Conservation (phyloP, 1,284 basidiomycete genomes). For the Sparassis latifolia region DNA sequence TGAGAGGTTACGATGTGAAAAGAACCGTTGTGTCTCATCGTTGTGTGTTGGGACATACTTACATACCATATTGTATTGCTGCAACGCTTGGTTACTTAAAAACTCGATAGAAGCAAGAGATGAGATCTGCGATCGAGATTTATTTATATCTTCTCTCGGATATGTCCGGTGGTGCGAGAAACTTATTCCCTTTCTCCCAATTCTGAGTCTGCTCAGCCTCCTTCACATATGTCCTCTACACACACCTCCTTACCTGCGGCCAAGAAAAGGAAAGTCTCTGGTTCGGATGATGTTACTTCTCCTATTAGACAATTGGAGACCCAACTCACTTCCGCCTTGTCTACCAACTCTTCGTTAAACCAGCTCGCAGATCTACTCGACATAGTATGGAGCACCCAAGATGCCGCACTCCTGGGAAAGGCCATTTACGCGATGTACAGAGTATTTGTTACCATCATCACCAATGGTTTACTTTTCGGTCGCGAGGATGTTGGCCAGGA, state of each 20-base stretch:
- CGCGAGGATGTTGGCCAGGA: conserved; percentile 32
- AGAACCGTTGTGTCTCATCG: not conserved
- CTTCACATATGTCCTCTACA: not conserved
- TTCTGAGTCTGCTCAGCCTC: too few relatives aligned
- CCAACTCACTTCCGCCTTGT: conserved; percentile 41
- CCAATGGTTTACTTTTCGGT: conserved; percentile 44
- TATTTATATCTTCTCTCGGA: too few relatives aligned
- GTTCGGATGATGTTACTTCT: conserved; percentile 23
- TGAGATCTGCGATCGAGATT: too few relatives aligned
- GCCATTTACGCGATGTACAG: conserved; percentile 81
- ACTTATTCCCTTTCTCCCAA: too few relatives aligned
- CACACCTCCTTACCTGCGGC: conserved; percentile 43
- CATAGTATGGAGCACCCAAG: conserved; percentile 37
- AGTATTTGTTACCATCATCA: conserved; percentile 65
- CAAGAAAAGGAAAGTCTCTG: conserved; percentile 44
- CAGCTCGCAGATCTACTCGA: conserved; percentile 71
- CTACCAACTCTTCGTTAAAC: conserved; percentile 65
- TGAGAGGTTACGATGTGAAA: conserved; percentile 14
- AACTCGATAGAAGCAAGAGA: too few relatives aligned
- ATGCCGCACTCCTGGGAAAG: conserved; percentile 60
- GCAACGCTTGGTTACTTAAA: too few relatives aligned
- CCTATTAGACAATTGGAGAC: conserved; percentile 45
- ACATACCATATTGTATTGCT: not conserved
- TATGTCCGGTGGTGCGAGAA: too few relatives aligned
- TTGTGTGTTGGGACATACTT: conserved; percentile 1